These are phyloP conservation scores for Henckelia pumila DNA, from an alignment of 257 asterid species.

Conservation along the genomic window DNA sequence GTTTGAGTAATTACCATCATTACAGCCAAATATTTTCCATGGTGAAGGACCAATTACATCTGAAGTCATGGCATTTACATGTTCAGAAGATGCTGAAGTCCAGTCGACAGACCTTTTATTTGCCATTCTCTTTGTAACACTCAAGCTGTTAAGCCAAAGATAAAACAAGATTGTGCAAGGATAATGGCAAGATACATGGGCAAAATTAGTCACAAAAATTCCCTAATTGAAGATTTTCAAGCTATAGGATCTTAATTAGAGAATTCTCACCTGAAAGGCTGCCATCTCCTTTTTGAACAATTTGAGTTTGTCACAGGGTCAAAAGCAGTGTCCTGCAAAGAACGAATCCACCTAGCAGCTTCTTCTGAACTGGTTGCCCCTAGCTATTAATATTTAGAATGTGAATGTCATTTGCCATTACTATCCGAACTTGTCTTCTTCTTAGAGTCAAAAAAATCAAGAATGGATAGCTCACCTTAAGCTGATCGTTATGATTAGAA, in stretches of 20 bases:
- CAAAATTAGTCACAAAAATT: neutral
- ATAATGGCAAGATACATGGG: neutral
- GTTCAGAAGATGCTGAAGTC: constrained; percentile 41
- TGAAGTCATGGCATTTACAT: constrained; percentile 61
- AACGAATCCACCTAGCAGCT: constrained; percentile 71
- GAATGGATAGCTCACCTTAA: constrained; percentile 51
- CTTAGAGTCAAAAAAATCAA: constrained; percentile 11
- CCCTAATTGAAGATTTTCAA: neutral
- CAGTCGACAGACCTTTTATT: constrained; percentile 38
- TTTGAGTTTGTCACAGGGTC: constrained; percentile 42
- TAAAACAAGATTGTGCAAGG: constrained; percentile 18
- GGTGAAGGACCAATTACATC: constrained; percentile 84
- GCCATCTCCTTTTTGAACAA: constrained; percentile 64
- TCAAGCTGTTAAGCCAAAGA: constrained; percentile 44
- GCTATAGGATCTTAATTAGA: neutral
- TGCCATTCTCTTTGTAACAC: constrained; percentile 50
- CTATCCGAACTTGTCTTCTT: neutral
- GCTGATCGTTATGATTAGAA: constrained; percentile 71
- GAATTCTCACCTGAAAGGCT: constrained; percentile 62
- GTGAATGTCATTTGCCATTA: constrained; percentile 14
- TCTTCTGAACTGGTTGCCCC: constrained; percentile 91
- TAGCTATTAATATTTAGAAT: constrained; percentile 44
- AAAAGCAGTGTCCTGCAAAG: constrained; percentile 60
- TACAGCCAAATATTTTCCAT: constrained; percentile 85
- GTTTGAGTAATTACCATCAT: constrained; percentile 52